Evolutionary conservation across 352 stramenopile genomes (phyloP).

Genomic region (Globisporangium cystogenes): DNA sequence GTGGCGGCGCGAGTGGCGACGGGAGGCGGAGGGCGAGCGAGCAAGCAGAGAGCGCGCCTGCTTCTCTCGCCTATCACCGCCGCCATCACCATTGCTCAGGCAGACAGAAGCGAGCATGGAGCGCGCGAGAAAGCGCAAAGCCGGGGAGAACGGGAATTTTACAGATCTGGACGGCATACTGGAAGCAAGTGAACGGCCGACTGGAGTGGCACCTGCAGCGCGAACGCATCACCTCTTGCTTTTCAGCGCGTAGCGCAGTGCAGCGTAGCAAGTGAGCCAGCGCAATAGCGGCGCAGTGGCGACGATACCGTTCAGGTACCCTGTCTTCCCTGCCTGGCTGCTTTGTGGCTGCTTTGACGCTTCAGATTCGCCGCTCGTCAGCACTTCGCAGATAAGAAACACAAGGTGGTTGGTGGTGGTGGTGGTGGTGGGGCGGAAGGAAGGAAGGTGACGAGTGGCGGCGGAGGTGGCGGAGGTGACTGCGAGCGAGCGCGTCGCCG

Average conservation of each 20-base stretch:
- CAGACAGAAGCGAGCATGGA: not conserved
- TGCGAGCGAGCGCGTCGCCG: too few species aligned
- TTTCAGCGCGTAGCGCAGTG: not conserved
- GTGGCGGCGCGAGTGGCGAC: too few species aligned
- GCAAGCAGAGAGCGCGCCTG: too few species aligned
- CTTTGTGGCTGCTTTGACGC: too few species aligned
- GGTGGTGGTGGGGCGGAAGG: not conserved
- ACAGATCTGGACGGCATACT: not conserved
- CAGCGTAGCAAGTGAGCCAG: not conserved
- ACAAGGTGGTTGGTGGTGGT: too few species aligned
- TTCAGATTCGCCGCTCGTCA: not conserved
- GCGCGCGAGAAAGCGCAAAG: too few species aligned
- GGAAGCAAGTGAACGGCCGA: not conserved
- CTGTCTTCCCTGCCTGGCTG: too few species aligned
- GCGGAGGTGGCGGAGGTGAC: too few species aligned
- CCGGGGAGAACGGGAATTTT: not conserved
- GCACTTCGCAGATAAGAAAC: not conserved
- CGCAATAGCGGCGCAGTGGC: too few species aligned
- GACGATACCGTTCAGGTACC: too few species aligned
- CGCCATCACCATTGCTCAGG: not conserved
- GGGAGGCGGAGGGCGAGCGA: not conserved
- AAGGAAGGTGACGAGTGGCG: not conserved
- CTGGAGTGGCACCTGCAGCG: not conserved
- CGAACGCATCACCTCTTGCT: not conserved
- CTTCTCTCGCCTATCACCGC: not conserved